Evolutionary conservation across 768 basidiomycete genomes (phyloP), one percentile per base, ranked within the genome.

Genomic region (Kwoniella dendrophila): DNA sequence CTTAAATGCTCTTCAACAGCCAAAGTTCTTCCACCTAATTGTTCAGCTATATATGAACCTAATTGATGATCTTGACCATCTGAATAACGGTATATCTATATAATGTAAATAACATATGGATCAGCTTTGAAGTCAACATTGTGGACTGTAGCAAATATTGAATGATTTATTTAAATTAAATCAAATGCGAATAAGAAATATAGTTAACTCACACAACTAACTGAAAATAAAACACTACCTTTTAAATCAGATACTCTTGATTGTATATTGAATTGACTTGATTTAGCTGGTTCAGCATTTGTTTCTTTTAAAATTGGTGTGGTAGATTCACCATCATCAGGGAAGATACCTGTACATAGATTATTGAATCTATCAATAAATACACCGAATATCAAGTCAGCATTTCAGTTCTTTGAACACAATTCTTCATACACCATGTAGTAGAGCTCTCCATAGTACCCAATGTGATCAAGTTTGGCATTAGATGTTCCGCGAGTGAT

Each of bases 271-370:
- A 51, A 34, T 12, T 30, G 32, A 32, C 24, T 51, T 18, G 14
- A 18, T 30, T 51, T 51, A 14, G 49, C 29, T 26, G 20, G 16
- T 34, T 51, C 49, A 33, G 49, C 49, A 10, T n/a, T 18, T 16
- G 49, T 51, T 24, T 51, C 49, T 34, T n/a, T 51, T n/a, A 51
- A 33, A 18, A 51, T 51, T 29, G 49, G 49, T 33, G 49, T n/a
- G 11, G 20, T 16, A 14, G 49, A 26, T 51, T 51, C 49, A 4
- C 49, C 49, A 12, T 51, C 49, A 33, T 51, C 49, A 20, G 49
- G 49, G 32, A 51, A 51, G 4, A 51, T 51, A 6, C 49, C 49
- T 33, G 49, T 51, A 33, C 49, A 51, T 14, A 51, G 29, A 32
- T 33, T 22, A 22, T 51, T 51, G 14, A 51, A 51, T 51, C 49